These are phyloP conservation scores for Hygrophila difformis DNA, from an alignment of 257 asterid genomes.

Conservation along the genomic window DNA sequence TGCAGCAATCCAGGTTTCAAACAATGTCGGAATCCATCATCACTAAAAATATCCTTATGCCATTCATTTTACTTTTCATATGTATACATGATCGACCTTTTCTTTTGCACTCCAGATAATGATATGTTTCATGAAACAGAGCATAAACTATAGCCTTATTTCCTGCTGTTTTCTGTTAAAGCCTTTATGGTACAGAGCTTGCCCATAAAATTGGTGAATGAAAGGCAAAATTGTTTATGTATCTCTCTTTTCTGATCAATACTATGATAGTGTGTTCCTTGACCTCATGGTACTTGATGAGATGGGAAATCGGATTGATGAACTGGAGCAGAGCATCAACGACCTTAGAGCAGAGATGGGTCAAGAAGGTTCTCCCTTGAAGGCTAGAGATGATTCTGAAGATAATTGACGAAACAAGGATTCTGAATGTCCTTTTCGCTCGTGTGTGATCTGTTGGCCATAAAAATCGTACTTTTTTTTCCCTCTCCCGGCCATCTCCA, in stretches of 20 bases:
- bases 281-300: constrained; percentile 62
- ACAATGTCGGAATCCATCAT: constrained; percentile 83
- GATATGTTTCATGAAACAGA: too few species aligned
- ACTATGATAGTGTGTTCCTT: constrained; percentile 24
- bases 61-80: not conserved
- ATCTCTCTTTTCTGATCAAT: not conserved
- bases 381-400: constrained; percentile 45
- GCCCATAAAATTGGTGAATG: too few species aligned
- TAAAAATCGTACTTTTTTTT: too few species aligned
- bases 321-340: constrained; percentile 81
- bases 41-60: constrained; percentile 60
- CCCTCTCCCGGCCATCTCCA: too few species aligned
- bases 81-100: too few species aligned
- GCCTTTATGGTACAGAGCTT: too few species aligned
- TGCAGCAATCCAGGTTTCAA: constrained; percentile 84
- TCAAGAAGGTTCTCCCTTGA: constrained; percentile 63
- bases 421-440: too few species aligned
- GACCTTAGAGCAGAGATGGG: constrained; percentile 86
- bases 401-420: constrained; percentile 27
- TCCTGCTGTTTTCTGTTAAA: too few species aligned
- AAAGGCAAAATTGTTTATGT: not conserved
- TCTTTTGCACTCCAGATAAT: too few species aligned
- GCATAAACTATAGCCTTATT: too few species aligned
- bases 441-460: too few species aligned
- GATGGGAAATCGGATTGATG: constrained; percentile 86